phyloP scores from a whole-genome alignment of 1,139 yeast species.

The Blastobotrys apis region DNA sequence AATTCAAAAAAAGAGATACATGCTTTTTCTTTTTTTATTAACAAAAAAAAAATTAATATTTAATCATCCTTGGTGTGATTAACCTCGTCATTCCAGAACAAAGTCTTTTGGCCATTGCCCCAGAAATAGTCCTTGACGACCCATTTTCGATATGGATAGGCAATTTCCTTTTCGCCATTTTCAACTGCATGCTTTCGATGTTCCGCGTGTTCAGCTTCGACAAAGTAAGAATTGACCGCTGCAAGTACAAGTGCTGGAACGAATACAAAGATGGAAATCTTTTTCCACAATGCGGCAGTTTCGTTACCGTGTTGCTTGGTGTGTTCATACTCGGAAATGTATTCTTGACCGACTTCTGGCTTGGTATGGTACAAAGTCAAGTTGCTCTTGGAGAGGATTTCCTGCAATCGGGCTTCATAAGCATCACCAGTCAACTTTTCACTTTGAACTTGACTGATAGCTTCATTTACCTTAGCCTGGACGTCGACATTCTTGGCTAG shows the following conservation, averaged over 20 bases:
- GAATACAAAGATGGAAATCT: conserved; percentile 73
- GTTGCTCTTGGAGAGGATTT: conserved; percentile 10
- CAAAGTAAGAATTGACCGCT: conserved; percentile 72
- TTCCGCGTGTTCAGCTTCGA: conserved; percentile 82
- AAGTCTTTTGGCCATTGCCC: conserved; percentile 98
- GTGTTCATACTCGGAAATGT: conserved; percentile 48
- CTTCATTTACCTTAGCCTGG: conserved; percentile 8
- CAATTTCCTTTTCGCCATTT: conserved; percentile 61
- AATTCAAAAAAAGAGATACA: too few species aligned
- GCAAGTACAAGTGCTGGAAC: conserved; percentile 74
- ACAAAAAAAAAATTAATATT: not conserved
- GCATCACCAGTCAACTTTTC: conserved; percentile 11
- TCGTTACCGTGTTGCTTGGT: conserved; percentile 73
- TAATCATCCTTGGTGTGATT: conserved; percentile 43
- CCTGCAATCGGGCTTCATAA: conserved; percentile 13
- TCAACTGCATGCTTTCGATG: conserved; percentile 79
- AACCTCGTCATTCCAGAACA: conserved; percentile 91
- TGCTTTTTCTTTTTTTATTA: too few species aligned
- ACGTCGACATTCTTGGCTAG: conserved; percentile 11
- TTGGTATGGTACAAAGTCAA: conserved; percentile 16
- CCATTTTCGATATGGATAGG: conserved; percentile 88
- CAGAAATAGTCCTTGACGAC: conserved; percentile 85
- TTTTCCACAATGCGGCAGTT: conserved; percentile 79
- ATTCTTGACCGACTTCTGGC: conserved; percentile 43
- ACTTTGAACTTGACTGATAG: conserved; percentile 1